These are phyloP conservation scores for Umbelopsis sp. DNA, from an alignment of 192 early-diverging fungal species.

Conservation along the genomic window DNA sequence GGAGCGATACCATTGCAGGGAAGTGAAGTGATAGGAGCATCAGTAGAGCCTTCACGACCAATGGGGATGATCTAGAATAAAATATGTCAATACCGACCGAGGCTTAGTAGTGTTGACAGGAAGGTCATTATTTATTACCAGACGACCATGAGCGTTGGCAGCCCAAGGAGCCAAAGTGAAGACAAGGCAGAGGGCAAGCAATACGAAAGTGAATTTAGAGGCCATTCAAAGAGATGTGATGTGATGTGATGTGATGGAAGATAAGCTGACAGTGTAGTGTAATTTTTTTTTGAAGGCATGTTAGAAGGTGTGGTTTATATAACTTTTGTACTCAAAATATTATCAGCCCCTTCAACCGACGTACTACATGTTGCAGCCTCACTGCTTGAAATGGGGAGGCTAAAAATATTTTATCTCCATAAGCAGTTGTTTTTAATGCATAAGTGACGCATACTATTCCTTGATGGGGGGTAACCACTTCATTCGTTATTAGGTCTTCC, in stretches of 20 bases:
- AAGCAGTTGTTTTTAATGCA: neutral
- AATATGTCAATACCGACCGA: neutral
- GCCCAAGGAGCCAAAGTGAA: neutral
- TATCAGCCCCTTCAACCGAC: neutral
- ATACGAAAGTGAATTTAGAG: neutral
- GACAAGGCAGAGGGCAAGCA: neutral
- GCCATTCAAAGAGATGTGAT: neutral
- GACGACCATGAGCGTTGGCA: constrained; percentile 6
- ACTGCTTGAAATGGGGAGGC: neutral
- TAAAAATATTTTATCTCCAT: neutral
- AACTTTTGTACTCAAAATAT: neutral
- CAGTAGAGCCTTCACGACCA: constrained; percentile 17
- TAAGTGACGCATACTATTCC: neutral
- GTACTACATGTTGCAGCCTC: neutral
- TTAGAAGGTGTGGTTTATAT: constrained; percentile 6
- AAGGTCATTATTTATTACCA: neutral
- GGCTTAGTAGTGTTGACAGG: neutral
- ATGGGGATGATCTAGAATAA: constrained; percentile 10
- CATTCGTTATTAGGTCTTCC: too few species aligned
- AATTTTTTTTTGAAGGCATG: too few species aligned
- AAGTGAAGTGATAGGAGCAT: constrained; percentile 5
- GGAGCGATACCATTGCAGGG: constrained; percentile 1
- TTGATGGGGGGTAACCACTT: too few species aligned
- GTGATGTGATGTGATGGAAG: neutral
- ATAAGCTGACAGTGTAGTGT: neutral